Evolutionary conservation across 106 monocot genomes (phyloP), one percentile per base, ranked within the genome.

Genomic region (Allium sativum): DNA sequence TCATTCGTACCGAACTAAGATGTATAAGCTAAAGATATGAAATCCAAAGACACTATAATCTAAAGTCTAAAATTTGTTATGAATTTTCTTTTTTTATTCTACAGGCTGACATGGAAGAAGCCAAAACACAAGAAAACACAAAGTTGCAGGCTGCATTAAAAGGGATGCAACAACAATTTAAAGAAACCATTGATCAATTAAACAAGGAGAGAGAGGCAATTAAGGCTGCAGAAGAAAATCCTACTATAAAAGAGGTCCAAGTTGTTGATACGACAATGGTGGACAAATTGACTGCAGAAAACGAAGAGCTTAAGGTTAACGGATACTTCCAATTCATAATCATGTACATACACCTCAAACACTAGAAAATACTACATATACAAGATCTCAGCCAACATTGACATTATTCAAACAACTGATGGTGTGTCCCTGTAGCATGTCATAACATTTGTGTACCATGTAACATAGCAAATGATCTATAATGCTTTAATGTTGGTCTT

Each of bases 241-340:
- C 62, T 40, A 18, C 41, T n/a, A 53, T 79, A 61, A 66, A 56
- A 45, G 75, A 83, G 70, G 76, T 92, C 53, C 87, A 72, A 0
- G 76, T 87, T 21, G 18, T 71, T 76, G 87, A 92, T 76, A 81
- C 81, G 67, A 66, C 64, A 64, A 50, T 61, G 60, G 51, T 81
- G 18, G 76, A 87, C 72, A 77, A 84, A 44, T 69, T 87, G 40
- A 74, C 81, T 57, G 73, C 79, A 67, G 92, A 92, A 77, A 87
- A 87, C 77, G 70, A 87, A 57, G 79, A 76, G 50, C 84, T 92
- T 18, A 92, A 92, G 92, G 92, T 87, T 10, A 67, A 44, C 14
- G 10, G 18, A 8, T 13, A 7, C 20, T 47, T 14, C 5, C 18
- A 31, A 31, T 22, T 45, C 18, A 18, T 45, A 18, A 44, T 45